These are phyloP conservation scores for Arthroderma sp. DNA, from an alignment of 2,329 filamentous ascomycete genomes.

Conservation along the genomic window DNA sequence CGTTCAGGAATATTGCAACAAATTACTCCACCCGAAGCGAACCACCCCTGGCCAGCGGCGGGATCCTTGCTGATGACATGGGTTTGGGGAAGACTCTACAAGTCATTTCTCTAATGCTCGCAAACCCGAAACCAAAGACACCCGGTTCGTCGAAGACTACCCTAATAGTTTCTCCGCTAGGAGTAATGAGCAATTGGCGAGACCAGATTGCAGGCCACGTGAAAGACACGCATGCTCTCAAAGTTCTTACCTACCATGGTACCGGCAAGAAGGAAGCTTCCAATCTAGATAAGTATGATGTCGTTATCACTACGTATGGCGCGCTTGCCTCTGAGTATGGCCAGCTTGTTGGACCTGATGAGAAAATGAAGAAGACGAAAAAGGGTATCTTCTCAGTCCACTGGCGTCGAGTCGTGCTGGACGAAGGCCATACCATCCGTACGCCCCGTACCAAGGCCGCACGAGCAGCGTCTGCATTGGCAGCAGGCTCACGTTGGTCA, in stretches of 20 bases:
- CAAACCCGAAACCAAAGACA: constrained; percentile 34
- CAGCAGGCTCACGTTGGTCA: constrained; percentile 63
- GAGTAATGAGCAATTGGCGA: constrained; percentile 84
- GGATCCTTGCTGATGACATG: constrained; percentile 87
- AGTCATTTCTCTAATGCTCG: constrained; percentile 64
- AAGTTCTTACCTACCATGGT: constrained; percentile 64
- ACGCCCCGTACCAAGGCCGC: constrained; percentile 63
- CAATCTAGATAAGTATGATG: constrained; percentile 53
- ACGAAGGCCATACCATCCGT: constrained; percentile 72
- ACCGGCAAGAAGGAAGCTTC: constrained; percentile 42
- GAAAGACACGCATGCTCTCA: constrained; percentile 47
- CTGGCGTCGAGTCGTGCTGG: constrained; percentile 69
- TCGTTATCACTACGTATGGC: constrained; percentile 77
- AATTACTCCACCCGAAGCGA: constrained; percentile 47
- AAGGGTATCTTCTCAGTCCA: constrained; percentile 48
- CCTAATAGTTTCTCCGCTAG: constrained; percentile 67
- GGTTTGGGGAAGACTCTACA: constrained; percentile 82
- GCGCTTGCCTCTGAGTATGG: constrained; percentile 56
- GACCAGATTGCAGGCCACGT: constrained; percentile 66
- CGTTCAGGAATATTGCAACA: constrained; percentile 57
- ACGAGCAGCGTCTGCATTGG: constrained; percentile 52
- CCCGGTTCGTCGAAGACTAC: constrained; percentile 46
- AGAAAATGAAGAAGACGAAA: constrained; percentile 28
- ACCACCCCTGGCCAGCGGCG: constrained; percentile 60
- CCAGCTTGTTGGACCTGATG: constrained; percentile 31